Base-by-base conservation (phyloP, 495 filamentous ascomycete genomes). In the Delitschia confertaspora region DNA sequence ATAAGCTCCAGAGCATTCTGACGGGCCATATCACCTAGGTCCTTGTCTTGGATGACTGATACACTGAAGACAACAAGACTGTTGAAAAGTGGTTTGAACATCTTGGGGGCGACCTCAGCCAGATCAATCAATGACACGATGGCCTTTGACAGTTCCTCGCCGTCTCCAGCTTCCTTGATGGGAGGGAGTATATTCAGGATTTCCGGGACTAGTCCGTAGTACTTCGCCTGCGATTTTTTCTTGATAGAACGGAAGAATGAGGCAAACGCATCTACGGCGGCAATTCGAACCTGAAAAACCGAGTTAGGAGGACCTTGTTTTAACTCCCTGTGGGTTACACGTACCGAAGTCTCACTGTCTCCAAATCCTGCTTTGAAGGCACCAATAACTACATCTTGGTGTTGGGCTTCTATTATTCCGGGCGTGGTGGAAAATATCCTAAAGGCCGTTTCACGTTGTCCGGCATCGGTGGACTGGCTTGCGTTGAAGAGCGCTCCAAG, bases 1-100 rank as follows among this genome's bases (percentile, higher is more conserved):
- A 99, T 93, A 32, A 99, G 71, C 57, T 99, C 93, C 41, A 99
- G 66, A 2, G 93, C 83, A 59, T 95, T 96, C 61, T 99, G 93
- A 49, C 93, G 75, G 36, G 88, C 81, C 44, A 86, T 73, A 59
- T 96, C 87, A 34, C 73, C 82, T 21, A 96, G 73, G 38, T 95
- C 91, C 68, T 95, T 96, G 55, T 96, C 89, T 53, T 91, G 85
- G 51, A 99, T 80, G 24, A 96, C 86, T 6, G 82, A 83, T 42
- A 95, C 79, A 57, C 82, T 86, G 61, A 96, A 95, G 54, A 80
- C 79, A 26, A 96, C 91, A 19, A 99, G 70, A 53, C 85, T 85
- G 60, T 80, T 79, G 68, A 99, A 99, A 22, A 91, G 64, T 13
- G 69, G 71, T 65, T 89, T 93, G 71, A 99, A 99, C 93, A 99